These are phyloP conservation scores for Cadophora sp. DNA, from an alignment of 2,329 filamentous ascomycete species.

Conservation along the genomic window DNA sequence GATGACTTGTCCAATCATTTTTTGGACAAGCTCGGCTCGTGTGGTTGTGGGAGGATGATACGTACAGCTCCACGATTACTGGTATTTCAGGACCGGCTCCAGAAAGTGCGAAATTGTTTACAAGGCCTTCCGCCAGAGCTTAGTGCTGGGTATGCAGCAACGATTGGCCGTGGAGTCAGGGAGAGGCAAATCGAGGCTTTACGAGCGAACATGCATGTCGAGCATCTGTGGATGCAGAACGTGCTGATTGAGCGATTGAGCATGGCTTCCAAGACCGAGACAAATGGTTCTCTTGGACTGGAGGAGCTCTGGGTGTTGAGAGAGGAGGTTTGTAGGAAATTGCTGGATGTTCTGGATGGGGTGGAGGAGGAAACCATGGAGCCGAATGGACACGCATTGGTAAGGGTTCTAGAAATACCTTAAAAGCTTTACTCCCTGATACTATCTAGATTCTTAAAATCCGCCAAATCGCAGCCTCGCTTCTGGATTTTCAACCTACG, in stretches of 20 bases:
- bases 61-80: not conserved
- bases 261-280: not conserved
- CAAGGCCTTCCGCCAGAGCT: not conserved
- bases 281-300: not conserved
- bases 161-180: no score
- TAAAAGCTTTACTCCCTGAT: no score
- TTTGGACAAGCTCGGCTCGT: not conserved
- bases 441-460: not conserved
- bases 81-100: not conserved
- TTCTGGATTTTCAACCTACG: not conserved
- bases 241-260: not conserved
- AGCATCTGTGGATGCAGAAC: conserved; percentile 9
- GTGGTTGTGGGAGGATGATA: conserved; percentile 1
- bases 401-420: not conserved
- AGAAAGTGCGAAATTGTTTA: not conserved
- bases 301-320: not conserved
- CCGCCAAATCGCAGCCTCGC: conserved; percentile 1
- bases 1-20: not conserved
- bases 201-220: not conserved
- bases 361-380: not conserved
- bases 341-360: not conserved
- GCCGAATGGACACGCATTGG: not conserved
- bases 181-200: not conserved
- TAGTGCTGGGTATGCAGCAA: not conserved
- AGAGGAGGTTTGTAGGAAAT: not conserved